A percentile compares a stretch with the other conserved stretches of the same genome.
These are phyloP conservation scores for Dactylella cylindrospora DNA, from an alignment of 2,329 filamentous ascomycete species.

Conservation along the genomic window DNA sequence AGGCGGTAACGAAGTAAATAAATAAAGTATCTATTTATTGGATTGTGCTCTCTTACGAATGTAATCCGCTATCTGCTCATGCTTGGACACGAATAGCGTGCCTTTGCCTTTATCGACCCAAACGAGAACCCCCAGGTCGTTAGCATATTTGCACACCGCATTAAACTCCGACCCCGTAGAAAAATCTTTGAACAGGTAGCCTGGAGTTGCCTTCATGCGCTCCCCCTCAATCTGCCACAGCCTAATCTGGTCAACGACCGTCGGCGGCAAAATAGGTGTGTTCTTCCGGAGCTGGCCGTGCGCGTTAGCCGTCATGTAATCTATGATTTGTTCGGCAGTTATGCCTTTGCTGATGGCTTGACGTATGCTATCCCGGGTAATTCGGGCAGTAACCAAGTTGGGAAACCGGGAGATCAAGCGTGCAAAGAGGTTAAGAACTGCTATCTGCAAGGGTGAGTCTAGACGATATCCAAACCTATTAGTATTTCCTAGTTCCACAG, in stretches of 20 bases:
- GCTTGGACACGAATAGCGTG: slow-evolving; percentile 87
- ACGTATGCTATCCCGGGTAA: slow-evolving; percentile 85
- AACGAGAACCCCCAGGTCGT: slow-evolving; percentile 83
- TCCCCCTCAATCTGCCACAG: slow-evolving; percentile 98
- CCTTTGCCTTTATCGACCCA: slow-evolving; percentile 79
- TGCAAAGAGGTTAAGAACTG: slow-evolving; percentile 85
- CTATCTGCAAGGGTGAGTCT: slow-evolving; percentile 85
- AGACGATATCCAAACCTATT: not conserved
- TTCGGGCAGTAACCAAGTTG: slow-evolving; percentile 87
- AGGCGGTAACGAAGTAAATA: no score
- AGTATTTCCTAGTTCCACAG: no score
- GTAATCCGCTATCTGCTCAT: slow-evolving; percentile 81
- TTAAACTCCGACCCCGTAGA: slow-evolving; percentile 69
- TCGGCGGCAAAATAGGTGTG: slow-evolving; percentile 78
- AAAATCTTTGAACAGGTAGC: slow-evolving; percentile 90
- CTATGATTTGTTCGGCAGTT: slow-evolving; percentile 91
- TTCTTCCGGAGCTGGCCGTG: slow-evolving; percentile 81
- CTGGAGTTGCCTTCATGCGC: slow-evolving; percentile 78
- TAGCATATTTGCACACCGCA: slow-evolving; percentile 73
- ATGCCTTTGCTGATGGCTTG: slow-evolving; percentile 87
- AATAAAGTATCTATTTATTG: slow-evolving; percentile 6
- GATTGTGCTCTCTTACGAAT: slow-evolving; percentile 37
- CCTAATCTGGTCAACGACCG: slow-evolving; percentile 94
- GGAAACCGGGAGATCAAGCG: slow-evolving; percentile 87
- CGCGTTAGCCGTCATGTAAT: slow-evolving; percentile 86